Base-by-base conservation (phyloP, 805 yeast species). In the Candida bentonensis region DNA sequence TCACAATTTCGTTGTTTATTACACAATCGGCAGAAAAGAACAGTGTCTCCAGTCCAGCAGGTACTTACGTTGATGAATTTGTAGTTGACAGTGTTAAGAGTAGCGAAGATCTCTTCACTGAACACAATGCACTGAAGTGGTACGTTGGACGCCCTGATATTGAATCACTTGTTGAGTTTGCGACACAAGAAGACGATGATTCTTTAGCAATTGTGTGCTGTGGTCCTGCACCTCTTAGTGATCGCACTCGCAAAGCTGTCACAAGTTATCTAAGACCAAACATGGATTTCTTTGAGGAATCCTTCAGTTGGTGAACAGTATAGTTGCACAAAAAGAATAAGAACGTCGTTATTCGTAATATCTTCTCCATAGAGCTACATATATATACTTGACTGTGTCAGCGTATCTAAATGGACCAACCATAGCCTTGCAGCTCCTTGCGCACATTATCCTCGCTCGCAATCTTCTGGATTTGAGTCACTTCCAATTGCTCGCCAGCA, bases 401-500 rank as follows among this genome's bases (percentile, higher is more conserved):
- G 27, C 13, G 27, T 25, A 7, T 9, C 27, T 17, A 34, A 39
- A 67, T 76, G 27, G 58, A 57, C 82, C 83, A 92, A 22, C 97
- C 98, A 50, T 88, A 72, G 30, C 73, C 64, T 49, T 67, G 65
- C 57, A 92, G 73, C 53, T 92, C 95, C 44, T 68, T 66, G 62
- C 86, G 74, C 43, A 92, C 84, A 45, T 79, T 79, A 23, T 69
- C 77, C 66, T 92, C 99, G 42, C 94, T 86, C 49, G 77, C 73
- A 52, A 92, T 89, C 65, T 92, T 92, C 59, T 84, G 70, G 36
- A 85, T 67, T 68, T 92, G 99, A 25, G 97, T 92, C 55, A 81
- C 94, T 65, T 92, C 98, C 53, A 92, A 73, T 49, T 78, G 70
- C 50, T 87, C 96, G 42, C 89, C 94, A 45, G 67, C 69, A 5